Evolutionary conservation across 306 rosid genomes (phyloP), one percentile per base, ranked within the genome.

Genomic region (Citrullus amarus): DNA sequence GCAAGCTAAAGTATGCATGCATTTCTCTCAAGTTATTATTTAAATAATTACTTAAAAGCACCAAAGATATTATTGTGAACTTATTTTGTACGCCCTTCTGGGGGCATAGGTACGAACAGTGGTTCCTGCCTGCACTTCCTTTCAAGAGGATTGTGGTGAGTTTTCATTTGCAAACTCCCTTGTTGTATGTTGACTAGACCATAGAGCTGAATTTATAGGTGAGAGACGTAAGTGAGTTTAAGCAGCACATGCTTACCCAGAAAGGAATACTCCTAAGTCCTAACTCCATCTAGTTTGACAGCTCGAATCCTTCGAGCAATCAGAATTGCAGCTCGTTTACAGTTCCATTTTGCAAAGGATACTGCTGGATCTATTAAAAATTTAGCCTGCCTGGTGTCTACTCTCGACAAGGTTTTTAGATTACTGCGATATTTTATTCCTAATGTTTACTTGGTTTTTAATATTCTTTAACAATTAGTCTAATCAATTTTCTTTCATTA

Each of bases 271-370:
- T 22, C 76, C 56, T 78, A 41, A 66, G 51, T 46, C 51, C 51
- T 51, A 6, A 53, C 72, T 77, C 59, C 63, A 28, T 79, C 38
- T 88, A 73, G 60, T 80, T 41, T 85, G 83, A 8, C 90, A 94
- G 97, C 97, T 85, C 95, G 96, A 77, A 94, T 94, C 77, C 85
- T 94, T 55, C 95, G 97, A 82, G 98, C 86, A 78, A 83, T 94
- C 83, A 89, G 98, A 80, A 77, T 92, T 59, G 96, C 97, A 61
- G 97, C 97, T 80, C 97, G 95, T 74, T 90, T 93, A 80, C 90
- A 91, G 77, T 93, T 93, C 84, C 81, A 83, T 60, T 78, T 93
- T 83, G 87, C 96, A 12, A 88, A 80, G 82, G 98, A 93, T 86
- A 90, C 96, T 10, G 94, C 96, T 85, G 85, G 66, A 67, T 86